These are phyloP conservation scores for Hypoxylon sp. DNA, from an alignment of 2,329 filamentous ascomycete species.

Conservation along the genomic window DNA sequence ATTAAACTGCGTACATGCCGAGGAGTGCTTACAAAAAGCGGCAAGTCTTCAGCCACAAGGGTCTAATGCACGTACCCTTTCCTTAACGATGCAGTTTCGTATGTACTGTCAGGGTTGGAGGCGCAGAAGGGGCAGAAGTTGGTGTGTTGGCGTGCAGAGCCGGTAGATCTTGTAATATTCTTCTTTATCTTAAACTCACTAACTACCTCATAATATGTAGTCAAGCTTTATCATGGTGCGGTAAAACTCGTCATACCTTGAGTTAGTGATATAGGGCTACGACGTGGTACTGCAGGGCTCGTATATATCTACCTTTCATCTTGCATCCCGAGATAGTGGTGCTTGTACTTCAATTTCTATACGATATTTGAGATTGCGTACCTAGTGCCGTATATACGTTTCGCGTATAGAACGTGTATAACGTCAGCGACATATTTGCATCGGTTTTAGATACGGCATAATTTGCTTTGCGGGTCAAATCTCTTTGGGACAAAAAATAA, in stretches of 20 bases:
- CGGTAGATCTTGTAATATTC: slow-evolving; percentile 15
- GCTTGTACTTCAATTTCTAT: background rate
- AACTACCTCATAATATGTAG: background rate
- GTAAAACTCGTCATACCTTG: background rate
- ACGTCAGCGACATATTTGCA: slow-evolving; percentile 6
- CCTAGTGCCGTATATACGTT: background rate
- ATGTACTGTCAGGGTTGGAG: background rate
- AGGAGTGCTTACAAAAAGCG: slow-evolving; percentile 26
- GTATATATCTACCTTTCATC: slow-evolving; percentile 3
- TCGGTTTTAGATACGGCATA: background rate
- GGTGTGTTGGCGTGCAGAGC: background rate
- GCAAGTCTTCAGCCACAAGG: slow-evolving; percentile 8
- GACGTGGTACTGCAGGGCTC: slow-evolving; percentile 11
- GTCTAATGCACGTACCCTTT: background rate
- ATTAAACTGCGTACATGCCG: slow-evolving; percentile 15
- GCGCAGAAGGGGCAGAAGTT: background rate
- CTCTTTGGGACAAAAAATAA: background rate
- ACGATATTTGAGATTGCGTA: background rate
- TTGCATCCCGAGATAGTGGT: background rate
- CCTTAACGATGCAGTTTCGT: background rate
- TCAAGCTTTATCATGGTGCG: background rate
- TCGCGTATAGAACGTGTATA: slow-evolving; percentile 2
- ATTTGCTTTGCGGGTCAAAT: slow-evolving; percentile 1
- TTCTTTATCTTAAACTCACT: slow-evolving; percentile 4
- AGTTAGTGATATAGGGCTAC: background rate